Evolutionary conservation across 2,329 filamentous ascomycete genomes (phyloP), one percentile per base, ranked within the genome.

Genomic region (Calcarisporium arbuscula): DNA sequence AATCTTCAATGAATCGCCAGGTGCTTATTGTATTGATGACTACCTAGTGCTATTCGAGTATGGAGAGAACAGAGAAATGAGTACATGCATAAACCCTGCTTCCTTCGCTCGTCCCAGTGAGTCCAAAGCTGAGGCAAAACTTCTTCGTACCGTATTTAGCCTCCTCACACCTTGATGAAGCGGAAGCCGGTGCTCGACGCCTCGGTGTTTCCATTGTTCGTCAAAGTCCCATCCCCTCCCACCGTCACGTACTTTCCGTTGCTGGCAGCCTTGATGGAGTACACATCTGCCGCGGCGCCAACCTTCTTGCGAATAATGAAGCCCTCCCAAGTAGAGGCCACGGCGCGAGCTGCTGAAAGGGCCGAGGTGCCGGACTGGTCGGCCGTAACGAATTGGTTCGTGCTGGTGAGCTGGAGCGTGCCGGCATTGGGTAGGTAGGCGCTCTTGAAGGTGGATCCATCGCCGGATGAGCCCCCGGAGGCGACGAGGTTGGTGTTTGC

Each of bases 211-310:
- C 27, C 40, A 19, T 43, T 48, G 35, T 49, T 49, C n/a, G 46
- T 17, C 28, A 49, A 36, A 20, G 35, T 36, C 11, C 46, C 46
- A 30, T 47, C 42, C 19, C 34, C 25, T 11, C 30, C 41, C 18
- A 49, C 30, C 5, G 40, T 43, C 19, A 49, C 37, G 19, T 46
- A 49, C 36, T 37, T 19, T 12, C 42, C 40, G 30, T 49, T 49
- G 34, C 46, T 49, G 11, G 36, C 31, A 16, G 46, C 46, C 38
- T 48, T 48, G 36, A 48, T 48, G 3, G 45, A 45, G 43, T 47
- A 48, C 10, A 49, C 42, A 2, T 44, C 46, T 12, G 19, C 22
- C 8, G 41, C 35, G 3, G 43, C 43, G 7, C 45, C 45, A 26
- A 30, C 21, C 41, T 49, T 49, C 19, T 41, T 45, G 20, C 46